Conservation (phyloP, 2,329 filamentous ascomycete species). For the Dissoconium aciculare region DNA sequence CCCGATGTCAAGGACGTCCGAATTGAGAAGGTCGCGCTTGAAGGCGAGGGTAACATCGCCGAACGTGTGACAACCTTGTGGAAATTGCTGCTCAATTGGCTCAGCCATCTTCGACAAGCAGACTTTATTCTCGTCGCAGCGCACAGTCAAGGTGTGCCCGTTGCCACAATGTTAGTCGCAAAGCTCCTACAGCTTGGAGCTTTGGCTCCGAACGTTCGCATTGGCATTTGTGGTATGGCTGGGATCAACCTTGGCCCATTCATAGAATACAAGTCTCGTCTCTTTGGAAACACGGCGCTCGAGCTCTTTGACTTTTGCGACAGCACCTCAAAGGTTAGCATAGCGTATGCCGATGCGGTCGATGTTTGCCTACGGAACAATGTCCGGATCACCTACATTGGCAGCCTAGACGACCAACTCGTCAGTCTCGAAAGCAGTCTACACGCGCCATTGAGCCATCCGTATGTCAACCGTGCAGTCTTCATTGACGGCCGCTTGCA, state of each 20-base stretch:
- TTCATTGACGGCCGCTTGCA: constrained; percentile 90
- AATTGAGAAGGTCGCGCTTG: constrained; percentile 85
- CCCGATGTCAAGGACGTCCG: constrained; percentile 55
- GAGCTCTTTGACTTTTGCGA: constrained; percentile 91
- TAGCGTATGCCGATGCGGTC: constrained; percentile 62
- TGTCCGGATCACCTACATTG: constrained; percentile 71
- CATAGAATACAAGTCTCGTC: constrained; percentile 74
- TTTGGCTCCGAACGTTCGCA: constrained; percentile 50
- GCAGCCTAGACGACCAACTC: constrained; percentile 92
- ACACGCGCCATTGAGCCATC: constrained; percentile 72
- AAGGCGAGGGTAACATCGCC: constrained; percentile 83
- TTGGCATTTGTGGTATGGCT: constrained; percentile 79
- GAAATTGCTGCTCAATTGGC: constrained; percentile 90
- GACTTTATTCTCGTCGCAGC: constrained; percentile 88
- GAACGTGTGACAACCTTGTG: constrained; percentile 85
- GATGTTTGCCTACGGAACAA: constrained; percentile 62
- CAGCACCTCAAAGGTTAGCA: constrained; percentile 64
- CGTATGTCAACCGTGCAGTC: constrained; percentile 87
- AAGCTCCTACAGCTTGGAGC: constrained; percentile 86
- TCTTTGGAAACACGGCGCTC: constrained; percentile 79
- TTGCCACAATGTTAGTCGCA: constrained; percentile 79
- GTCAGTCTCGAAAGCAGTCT: constrained; percentile 88
- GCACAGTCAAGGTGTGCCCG: constrained; percentile 90
- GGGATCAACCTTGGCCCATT: constrained; percentile 91
- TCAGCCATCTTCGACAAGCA: constrained; percentile 72